Evolutionary conservation across 371 early-diverging fungal species (phyloP), one percentile per base, ranked within the genome.

Genomic region (Mortierella sp.): DNA sequence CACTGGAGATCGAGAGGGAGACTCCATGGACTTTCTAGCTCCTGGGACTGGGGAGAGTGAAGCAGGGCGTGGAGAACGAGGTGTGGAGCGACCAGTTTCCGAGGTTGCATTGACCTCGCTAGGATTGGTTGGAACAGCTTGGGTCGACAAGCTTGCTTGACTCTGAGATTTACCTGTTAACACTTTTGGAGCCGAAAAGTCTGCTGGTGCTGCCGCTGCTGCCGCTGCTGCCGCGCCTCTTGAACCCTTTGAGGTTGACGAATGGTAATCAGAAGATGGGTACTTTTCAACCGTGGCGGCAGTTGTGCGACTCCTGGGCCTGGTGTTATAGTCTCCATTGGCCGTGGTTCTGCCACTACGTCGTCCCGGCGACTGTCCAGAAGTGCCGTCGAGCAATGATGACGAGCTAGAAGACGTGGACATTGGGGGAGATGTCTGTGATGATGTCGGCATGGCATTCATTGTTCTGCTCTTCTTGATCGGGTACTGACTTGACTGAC

Each of bases 401-500:
- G 21, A 37, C 39, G 43, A 22, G 31, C 17, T 41, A 17, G 53
- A 9, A 27, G 29, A 7, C 37, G 44, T 22, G 31, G 46, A 19
- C 59, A 54, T 14, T 19, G 53, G 2, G 40, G 64, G 39, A 29
- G 71, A 55, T 8, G 57, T 10, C 40, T 61, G 62, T 10, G 51
- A 41, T 25, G 67, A 67, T 12, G 60, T 59, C 13, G 60, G 68
- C 28, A 67, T 39, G 19, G 53, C 14, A 24, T 48, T 37, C 13
- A 31, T 24, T 25, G 40, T 29, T 31, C 31, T 40, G 13, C 49
- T 13, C 28, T 48, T 40, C 19, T 48, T 21, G 44, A 47, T 28
- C 4, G 29, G 58, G 17, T 49, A 31, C 37, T 54, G 50, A 59
- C 54, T 70, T 27, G 51, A 55, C 29, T 67, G 67, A 19, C 67